Evolutionary conservation across 257 asterid species (phyloP).

Genomic region (Lycium barbarum): DNA sequence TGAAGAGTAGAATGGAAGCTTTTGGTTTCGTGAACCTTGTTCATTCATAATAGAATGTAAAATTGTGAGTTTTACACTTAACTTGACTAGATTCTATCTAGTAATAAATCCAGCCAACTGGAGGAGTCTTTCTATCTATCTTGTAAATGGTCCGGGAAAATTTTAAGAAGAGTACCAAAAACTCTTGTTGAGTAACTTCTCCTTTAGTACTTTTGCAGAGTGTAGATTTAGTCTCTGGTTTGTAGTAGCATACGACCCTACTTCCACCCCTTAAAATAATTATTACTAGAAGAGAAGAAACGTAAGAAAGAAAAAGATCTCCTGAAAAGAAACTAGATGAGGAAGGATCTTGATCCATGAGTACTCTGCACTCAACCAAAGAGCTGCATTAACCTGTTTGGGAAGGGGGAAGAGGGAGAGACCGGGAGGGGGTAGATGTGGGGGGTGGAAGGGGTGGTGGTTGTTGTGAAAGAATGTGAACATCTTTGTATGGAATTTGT

Average conservation of each 20-base stretch:
- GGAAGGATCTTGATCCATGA: slow-evolving; percentile 9
- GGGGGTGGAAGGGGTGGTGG: not conserved
- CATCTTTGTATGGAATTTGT: not conserved
- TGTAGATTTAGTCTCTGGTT: not conserved
- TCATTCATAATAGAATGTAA: not conserved
- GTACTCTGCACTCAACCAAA: not conserved
- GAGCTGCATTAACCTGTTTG: not conserved
- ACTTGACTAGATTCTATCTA: not conserved
- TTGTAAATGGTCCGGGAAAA: not conserved
- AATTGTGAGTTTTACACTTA: not conserved
- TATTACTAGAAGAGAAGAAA: not conserved
- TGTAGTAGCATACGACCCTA: not conserved
- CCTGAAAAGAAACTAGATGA: not conserved
- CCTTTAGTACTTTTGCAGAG: not conserved
- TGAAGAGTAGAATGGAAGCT: not conserved
- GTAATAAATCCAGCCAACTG: not conserved
- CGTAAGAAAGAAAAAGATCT: not conserved
- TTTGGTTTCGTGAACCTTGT: not conserved
- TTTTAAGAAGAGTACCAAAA: not conserved
- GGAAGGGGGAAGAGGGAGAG: not conserved
- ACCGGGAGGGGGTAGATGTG: not conserved
- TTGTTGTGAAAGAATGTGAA: not conserved
- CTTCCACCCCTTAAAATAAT: not conserved
- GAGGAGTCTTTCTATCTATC: not conserved
- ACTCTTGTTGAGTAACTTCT: not conserved